Evolutionary conservation across 768 basidiomycete genomes (phyloP).

Genomic region (Xerocomus potaroensis): DNA sequence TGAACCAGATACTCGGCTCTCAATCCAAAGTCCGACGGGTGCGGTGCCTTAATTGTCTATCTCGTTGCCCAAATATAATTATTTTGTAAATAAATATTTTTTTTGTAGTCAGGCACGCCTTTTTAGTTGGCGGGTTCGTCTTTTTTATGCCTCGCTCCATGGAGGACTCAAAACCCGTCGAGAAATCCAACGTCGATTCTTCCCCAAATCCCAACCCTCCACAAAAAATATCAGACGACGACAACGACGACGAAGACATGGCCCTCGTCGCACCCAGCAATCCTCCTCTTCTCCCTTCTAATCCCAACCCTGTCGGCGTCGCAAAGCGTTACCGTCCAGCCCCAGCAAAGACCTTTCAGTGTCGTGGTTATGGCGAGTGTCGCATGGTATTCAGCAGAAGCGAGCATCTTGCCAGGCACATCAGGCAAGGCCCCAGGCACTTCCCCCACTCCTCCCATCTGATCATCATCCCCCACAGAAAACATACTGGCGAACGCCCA

Average conservation of each 20-base stretch:
- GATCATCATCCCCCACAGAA: constrained; percentile 52
- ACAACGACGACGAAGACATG: constrained; percentile 24
- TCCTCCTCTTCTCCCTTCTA: constrained; percentile 22
- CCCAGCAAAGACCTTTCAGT: constrained; percentile 92
- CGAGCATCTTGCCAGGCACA: constrained; percentile 94
- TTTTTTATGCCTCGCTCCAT: constrained; percentile 28
- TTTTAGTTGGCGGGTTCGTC: constrained; percentile 31
- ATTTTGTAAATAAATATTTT: no score
- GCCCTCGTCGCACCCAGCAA: constrained; percentile 30
- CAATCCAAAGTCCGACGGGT: constrained; percentile 29
- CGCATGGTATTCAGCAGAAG: constrained; percentile 94
- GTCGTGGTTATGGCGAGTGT: constrained; percentile 92
- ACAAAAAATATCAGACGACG: no score
- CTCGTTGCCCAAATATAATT: constrained; percentile 17
- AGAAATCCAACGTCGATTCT: constrained; percentile 15
- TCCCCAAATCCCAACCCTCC: no score
- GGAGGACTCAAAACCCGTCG: constrained; percentile 34
- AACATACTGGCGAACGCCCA: constrained; percentile 97
- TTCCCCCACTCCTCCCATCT: constrained; percentile 18
- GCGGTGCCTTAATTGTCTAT: constrained; percentile 36
- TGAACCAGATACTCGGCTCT: constrained; percentile 24
- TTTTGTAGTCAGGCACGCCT: constrained; percentile 36
- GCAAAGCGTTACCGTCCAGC: constrained; percentile 74
- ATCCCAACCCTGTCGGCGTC: constrained; percentile 11
- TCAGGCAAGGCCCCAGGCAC: constrained; percentile 61